A percentile compares a stretch with the other conserved stretches of the same genome.
Evolutionary conservation across 345 rosid species (phyloP).

Genomic region (Salix dunnii): DNA sequence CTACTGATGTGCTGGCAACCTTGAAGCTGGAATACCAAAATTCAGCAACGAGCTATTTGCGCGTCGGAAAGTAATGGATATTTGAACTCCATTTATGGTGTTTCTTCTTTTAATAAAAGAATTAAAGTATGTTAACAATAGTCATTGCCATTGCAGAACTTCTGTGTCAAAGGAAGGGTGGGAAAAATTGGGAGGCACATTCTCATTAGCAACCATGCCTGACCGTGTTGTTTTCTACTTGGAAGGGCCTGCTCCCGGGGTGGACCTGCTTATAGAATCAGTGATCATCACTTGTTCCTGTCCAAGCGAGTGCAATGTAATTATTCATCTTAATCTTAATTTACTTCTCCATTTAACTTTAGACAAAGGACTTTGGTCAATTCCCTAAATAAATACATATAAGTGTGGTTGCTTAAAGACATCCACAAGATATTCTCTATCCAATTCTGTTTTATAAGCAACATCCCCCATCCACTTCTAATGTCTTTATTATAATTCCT

Average conservation of each 20-base stretch:
- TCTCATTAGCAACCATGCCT: slow-evolving; percentile 58
- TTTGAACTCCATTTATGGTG: slow-evolving; percentile 6
- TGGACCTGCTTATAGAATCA: slow-evolving; percentile 68
- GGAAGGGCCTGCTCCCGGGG: slow-evolving; percentile 90
- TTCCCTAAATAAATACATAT: background rate
- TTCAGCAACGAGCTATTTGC: slow-evolving; percentile 47
- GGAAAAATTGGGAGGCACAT: slow-evolving; percentile 75
- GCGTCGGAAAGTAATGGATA: slow-evolving; percentile 70
- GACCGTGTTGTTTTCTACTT: slow-evolving; percentile 67
- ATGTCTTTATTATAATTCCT: no score
- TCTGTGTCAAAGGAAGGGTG: slow-evolving; percentile 57
- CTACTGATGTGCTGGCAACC: slow-evolving; percentile 72
- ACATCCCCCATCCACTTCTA: no score
- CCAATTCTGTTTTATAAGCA: background rate
- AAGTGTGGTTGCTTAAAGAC: background rate
- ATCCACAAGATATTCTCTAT: background rate
- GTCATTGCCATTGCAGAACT: slow-evolving; percentile 42
- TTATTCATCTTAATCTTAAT: slow-evolving; percentile 9
- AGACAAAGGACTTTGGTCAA: background rate
- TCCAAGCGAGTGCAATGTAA: slow-evolving; percentile 46
- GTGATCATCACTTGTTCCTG: slow-evolving; percentile 53
- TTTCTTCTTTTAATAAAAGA: background rate
- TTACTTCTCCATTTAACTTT: background rate
- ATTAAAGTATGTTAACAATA: background rate
- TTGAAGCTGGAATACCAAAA: slow-evolving; percentile 54